Evolutionary conservation across 805 yeast species (phyloP), one percentile per base, ranked within the genome.

Genomic region (Novakomyces olei): DNA sequence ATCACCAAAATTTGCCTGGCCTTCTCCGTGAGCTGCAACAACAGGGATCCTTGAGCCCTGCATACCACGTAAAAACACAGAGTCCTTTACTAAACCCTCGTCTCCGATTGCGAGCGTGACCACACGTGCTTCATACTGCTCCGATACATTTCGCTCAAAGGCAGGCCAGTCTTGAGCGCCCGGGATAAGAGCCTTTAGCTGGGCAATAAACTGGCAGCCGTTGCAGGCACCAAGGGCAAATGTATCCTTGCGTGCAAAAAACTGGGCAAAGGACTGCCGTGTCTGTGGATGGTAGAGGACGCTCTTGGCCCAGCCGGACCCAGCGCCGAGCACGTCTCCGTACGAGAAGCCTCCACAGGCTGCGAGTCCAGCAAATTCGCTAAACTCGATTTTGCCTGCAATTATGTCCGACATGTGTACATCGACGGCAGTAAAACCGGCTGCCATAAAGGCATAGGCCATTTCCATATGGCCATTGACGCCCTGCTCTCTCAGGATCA

Each of bases 261-360:
- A 88, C 32, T 57, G 63, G 41, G 59, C 55, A 53, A 88, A 88
- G 57, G 79, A 83, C 18, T 61, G 47, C 49, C 88, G 70, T 24
- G 85, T 76, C 34, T 57, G 60, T 24, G 69, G 78, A 49, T 85
- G 75, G 65, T 72, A 81, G 42, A 88, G 58, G 6, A 88, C 92
- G 12, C 95, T 79, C 49, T 80, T 81, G 37, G 98, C 98, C 98
- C 98, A 88, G 37, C 98, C 98, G 34, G 85, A 76, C 50, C 94
- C 98, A 23, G 98, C 98, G 44, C 98, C 98, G 38, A 88, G 62
- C 31, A 88, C 98, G 56, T 88, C 98, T 63, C 98, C 98, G 49
- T 83, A 88, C 1, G 95, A 80, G 63, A 88, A 88, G 10, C 98
- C 98, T 55, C 98, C 98, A 58, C 98, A 91, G 3, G 96, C 96